Conservation (phyloP, 2,329 filamentous ascomycete genomes). For the Fusarium abutilonis region DNA sequence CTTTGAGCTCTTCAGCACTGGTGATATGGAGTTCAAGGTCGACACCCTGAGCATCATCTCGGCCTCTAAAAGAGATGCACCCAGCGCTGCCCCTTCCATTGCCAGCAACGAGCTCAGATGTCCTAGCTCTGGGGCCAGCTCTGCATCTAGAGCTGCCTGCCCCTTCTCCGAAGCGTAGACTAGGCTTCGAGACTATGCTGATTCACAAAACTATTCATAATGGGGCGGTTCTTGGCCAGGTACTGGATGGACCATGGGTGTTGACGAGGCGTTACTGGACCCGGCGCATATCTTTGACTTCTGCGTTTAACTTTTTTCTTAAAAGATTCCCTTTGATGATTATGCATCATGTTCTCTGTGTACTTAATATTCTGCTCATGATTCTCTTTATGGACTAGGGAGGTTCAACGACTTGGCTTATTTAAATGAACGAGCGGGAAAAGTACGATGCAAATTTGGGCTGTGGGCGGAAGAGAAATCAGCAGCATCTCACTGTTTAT, state of each 20-base stretch:
- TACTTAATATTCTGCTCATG: neutral
- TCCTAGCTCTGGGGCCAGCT: constrained; percentile 33
- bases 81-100: constrained; percentile 23
- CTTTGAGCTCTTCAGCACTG: constrained; percentile 59
- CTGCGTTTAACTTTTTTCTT: constrained; percentile 5
- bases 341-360: constrained; percentile 4
- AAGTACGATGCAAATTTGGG: constrained; percentile 12
- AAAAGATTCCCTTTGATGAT: constrained; percentile 19
- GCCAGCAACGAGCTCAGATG: constrained; percentile 28
- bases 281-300: constrained; percentile 13
- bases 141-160: constrained; percentile 21
- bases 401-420: constrained; percentile 15
- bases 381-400: neutral
- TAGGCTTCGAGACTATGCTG: neutral
- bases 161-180: constrained; percentile 28
- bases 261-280: constrained; percentile 31
- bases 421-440: constrained; percentile 30
- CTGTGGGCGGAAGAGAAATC: constrained; percentile 16
- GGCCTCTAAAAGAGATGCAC: constrained; percentile 20
- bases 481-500: constrained; percentile 24
- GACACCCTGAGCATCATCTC: constrained; percentile 46
- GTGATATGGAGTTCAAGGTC: constrained; percentile 54
- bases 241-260: constrained; percentile 4
- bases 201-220: neutral
- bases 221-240: constrained; percentile 14